Percentiles rank a stretch among this genome's conserved stretches.
These are phyloP conservation scores for Tritrichomonas musculus DNA, from an alignment of 208 protist genomes.

Conservation along the genomic window DNA sequence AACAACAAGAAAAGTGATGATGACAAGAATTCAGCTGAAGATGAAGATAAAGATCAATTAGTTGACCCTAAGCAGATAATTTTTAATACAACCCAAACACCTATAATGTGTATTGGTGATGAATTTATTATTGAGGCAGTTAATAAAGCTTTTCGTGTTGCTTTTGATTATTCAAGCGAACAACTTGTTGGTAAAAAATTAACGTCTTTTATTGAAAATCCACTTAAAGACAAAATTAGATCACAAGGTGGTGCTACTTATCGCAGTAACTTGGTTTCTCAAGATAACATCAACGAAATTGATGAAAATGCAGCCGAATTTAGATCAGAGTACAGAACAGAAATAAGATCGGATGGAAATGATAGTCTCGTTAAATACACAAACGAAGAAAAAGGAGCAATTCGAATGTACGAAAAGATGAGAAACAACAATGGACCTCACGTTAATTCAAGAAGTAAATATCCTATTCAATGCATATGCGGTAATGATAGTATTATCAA, in stretches of 20 bases:
- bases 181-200: too few relatives aligned
- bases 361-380: background rate
- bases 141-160: background rate
- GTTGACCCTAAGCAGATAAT: background rate
- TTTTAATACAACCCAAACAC: background rate
- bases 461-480: too few relatives aligned
- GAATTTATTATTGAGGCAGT: background rate
- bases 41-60: too few relatives aligned
- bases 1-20: background rate
- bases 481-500: background rate
- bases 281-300: too few relatives aligned
- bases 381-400: background rate
- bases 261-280: too few relatives aligned
- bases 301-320: too few relatives aligned
- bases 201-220: too few relatives aligned
- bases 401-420: conserved; percentile 6
- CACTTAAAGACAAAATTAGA: too few relatives aligned
- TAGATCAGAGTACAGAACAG: too few relatives aligned
- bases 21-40: background rate
- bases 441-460: background rate
- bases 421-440: background rate
- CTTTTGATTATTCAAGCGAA: too few relatives aligned
- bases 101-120: background rate
- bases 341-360: too few relatives aligned
- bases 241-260: too few relatives aligned